These are phyloP conservation scores for Kodamaea sp. DNA, from an alignment of 1,139 yeast species.

Conservation along the genomic window DNA sequence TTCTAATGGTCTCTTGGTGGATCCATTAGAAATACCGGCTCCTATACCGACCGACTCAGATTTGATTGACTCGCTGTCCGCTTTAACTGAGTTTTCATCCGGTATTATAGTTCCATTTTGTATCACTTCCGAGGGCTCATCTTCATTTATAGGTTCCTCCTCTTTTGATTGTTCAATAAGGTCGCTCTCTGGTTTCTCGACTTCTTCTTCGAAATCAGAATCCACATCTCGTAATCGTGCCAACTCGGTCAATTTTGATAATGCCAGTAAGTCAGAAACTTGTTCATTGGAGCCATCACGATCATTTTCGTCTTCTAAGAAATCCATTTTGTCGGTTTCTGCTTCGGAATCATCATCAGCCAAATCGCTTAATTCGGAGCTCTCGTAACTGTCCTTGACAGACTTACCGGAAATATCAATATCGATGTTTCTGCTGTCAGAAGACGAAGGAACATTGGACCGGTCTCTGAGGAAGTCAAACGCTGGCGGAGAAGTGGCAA, in stretches of 20 bases:
- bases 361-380: conserved; percentile 55
- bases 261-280: conserved; percentile 41
- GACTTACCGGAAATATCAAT: neutral
- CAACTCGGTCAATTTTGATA: conserved; percentile 42
- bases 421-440: neutral
- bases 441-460: conserved; percentile 3
- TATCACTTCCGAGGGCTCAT: too few relatives aligned
- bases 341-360: conserved; percentile 74
- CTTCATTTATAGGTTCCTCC: too few relatives aligned
- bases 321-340: conserved; percentile 77
- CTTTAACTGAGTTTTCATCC: too few relatives aligned
- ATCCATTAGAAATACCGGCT: too few relatives aligned
- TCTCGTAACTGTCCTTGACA: conserved; percentile 33
- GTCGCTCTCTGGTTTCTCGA: conserved; percentile 4
- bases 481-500: conserved; percentile 43
- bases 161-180: conserved; percentile 2
- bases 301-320: conserved; percentile 40
- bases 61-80: too few relatives aligned
- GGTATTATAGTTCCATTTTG: too few relatives aligned
- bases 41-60: too few relatives aligned
- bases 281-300: conserved; percentile 21
- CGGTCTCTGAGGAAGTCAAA: conserved; percentile 25
- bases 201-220: conserved; percentile 24
- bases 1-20: neutral
- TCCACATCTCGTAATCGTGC: conserved; percentile 45